Evolutionary conservation across 208 protist genomes (phyloP).

Genomic region (Acanthamoeba castellanii): DNA sequence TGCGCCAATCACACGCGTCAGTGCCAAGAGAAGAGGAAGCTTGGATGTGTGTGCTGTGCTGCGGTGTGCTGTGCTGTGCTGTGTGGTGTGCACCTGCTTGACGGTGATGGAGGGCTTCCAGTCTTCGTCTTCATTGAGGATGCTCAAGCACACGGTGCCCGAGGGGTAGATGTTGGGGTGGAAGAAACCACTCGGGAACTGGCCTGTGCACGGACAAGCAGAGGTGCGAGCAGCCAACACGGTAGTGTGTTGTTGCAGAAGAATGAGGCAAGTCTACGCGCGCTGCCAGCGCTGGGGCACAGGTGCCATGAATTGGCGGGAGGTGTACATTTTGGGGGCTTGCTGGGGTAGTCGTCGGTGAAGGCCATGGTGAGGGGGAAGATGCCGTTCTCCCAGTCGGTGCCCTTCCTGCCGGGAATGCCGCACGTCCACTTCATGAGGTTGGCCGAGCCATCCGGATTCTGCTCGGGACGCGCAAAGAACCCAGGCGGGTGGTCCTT

Average conservation of each 20-base stretch:
- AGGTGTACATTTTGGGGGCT: slow-evolving; percentile 97
- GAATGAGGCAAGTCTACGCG: no score
- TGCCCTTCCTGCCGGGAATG: slow-evolving; percentile 96
- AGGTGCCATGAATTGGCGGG: no score
- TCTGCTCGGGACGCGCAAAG: slow-evolving; percentile 84
- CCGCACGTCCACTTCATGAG: slow-evolving; percentile 97
- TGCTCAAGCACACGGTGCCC: slow-evolving; percentile 99
- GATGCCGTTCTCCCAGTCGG: slow-evolving; percentile 96
- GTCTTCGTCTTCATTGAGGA: slow-evolving; percentile 99
- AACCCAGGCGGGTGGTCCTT: slow-evolving; percentile 89
- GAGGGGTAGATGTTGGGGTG: slow-evolving; percentile 99
- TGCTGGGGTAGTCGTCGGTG: slow-evolving; percentile 98
- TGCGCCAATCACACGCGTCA: background rate
- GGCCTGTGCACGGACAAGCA: slow-evolving; percentile 85
- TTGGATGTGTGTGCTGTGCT: no score
- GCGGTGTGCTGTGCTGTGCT: background rate
- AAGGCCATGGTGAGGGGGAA: slow-evolving; percentile 96
- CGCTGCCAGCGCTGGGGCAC: no score
- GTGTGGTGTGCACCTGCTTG: slow-evolving; percentile 91
- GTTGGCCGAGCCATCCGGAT: slow-evolving; percentile 91
- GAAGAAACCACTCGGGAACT: slow-evolving; percentile 97
- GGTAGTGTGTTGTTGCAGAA: no score
- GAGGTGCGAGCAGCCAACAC: background rate
- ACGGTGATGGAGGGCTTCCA: slow-evolving; percentile 99
- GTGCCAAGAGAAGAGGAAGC: background rate